Percentiles rank a stretch among this genome's conserved stretches.
Evolutionary conservation across 371 early-diverging fungal species (phyloP).

Genomic region (Choanephora cucurbitarum): DNA sequence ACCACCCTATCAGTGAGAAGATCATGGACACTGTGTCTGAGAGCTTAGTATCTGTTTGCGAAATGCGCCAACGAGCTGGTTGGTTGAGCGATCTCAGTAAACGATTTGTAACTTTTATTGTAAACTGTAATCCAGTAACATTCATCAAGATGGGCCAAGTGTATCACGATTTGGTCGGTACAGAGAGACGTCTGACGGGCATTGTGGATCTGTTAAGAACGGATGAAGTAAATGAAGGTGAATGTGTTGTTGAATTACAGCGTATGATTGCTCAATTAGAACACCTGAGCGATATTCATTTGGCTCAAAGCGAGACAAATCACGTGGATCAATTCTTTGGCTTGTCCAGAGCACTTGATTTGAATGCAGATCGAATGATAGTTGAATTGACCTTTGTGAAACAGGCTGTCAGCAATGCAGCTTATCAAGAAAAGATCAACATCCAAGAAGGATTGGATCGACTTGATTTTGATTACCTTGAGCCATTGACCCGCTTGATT

Average conservation of each 20-base stretch:
- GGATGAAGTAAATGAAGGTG: constrained; percentile 68
- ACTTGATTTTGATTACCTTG: constrained; percentile 61
- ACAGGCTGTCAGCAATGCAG: constrained; percentile 36
- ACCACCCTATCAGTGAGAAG: constrained; percentile 58
- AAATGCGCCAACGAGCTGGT: constrained; percentile 68
- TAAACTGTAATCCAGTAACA: constrained; percentile 65
- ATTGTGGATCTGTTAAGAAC: constrained; percentile 73
- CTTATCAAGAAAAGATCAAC: constrained; percentile 30
- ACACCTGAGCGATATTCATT: constrained; percentile 65
- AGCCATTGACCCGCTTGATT: constrained; percentile 55
- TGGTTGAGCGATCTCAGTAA: constrained; percentile 68
- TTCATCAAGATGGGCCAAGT: constrained; percentile 72
- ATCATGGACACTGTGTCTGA: constrained; percentile 55
- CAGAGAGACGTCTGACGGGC: constrained; percentile 68
- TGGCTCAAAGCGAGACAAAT: constrained; percentile 41
- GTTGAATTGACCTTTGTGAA: constrained; percentile 60
- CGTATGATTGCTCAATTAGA: constrained; percentile 67
- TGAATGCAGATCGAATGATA: constrained; percentile 66
- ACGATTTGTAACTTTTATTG: constrained; percentile 69
- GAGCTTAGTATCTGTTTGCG: constrained; percentile 56
- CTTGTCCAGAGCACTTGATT: constrained; percentile 56
- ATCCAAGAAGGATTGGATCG: constrained; percentile 50
- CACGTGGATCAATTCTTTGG: constrained; percentile 58
- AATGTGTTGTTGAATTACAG: constrained; percentile 63
- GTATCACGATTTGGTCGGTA: constrained; percentile 70